phyloP scores from a whole-genome alignment of 2,329 filamentous ascomycete species.

The Trichoderma polysporum region DNA sequence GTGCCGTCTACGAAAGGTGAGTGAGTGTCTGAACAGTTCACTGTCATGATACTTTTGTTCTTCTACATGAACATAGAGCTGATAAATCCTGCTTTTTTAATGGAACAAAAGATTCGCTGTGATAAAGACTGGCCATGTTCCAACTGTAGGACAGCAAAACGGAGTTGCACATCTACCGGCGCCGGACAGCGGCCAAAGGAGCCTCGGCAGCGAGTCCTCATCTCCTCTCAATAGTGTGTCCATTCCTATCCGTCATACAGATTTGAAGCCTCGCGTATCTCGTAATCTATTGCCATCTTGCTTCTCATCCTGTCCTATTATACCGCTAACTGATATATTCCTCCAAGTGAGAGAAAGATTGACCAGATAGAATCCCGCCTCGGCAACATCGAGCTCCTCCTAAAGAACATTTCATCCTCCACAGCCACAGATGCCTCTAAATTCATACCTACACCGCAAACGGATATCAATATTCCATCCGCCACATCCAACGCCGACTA shows the following conservation, averaged over 20 bases:
- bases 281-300: not conserved
- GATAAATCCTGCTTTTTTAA: not conserved
- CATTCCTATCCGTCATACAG: not conserved
- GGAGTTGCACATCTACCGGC: conserved; percentile 55
- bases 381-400: conserved; percentile 45
- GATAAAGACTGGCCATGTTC: conserved; percentile 59
- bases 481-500: conserved; percentile 35
- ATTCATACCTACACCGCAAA: conserved; percentile 29
- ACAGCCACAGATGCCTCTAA: conserved; percentile 26
- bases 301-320: not conserved
- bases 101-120: conserved; percentile 51
- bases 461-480: conserved; percentile 28
- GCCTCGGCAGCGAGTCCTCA: conserved; percentile 55
- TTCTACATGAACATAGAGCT: not conserved
- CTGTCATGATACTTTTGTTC: not conserved
- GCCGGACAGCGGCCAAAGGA: conserved; percentile 55
- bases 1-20: conserved; percentile 44
- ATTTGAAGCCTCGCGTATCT: not conserved
- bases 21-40: conserved; percentile 18
- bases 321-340: not conserved
- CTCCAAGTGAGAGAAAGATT: conserved; percentile 52
- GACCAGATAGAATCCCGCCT: conserved; percentile 48
- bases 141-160: conserved; percentile 55
- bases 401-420: conserved; percentile 39
- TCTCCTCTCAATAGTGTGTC: conserved; percentile 60